Base-by-base conservation (phyloP, 495 filamentous ascomycete species). In the Xylaria flabelliformis region DNA sequence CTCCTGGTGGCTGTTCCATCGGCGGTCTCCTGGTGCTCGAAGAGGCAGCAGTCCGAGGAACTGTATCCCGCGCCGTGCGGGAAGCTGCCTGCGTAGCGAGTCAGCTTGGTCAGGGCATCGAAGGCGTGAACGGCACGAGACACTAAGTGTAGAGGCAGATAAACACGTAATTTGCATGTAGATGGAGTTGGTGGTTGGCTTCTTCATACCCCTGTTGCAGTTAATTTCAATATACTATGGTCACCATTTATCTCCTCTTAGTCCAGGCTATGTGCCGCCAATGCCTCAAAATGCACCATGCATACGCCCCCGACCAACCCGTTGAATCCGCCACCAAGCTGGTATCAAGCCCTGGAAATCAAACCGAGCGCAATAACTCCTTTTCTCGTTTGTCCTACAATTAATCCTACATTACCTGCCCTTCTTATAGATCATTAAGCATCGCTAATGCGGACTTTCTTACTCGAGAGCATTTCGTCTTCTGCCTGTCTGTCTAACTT, bases 1-100 rank as follows among this genome's bases (percentile, higher is more conserved):
- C 93, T 8, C 93, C 93, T 0, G 93, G 92, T 6, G 93, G 93
- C 3, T 94, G 93, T 78, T 95, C 92, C 15, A 94, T 94, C 75
- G 90, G 90, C 1, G 93, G 93, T 4, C 75, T 94, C 74, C 74
- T 93, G 69, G 91, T 93, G 41, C 80, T 95, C 15, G 93, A 95
- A 80, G 93, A 95, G 74, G 92, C 91, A 2, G 83, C 87, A 1
- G 90, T 94, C 39, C 86, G 92, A 72, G 90, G 90, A 0, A 89
- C 88, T 8, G 86, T 94, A 32, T 86, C 91, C 13, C 89, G 88
- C 77, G 89, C 92, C 10, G 89, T 95, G n/a, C 84, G 92, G 73
- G 91, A 94, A 80, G 91, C 93, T 46, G 92, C 93, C 7, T 87
- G 92, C 19, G 90, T 93, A 65, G 93, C 93, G 36, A 89, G 89